Conservation (phyloP, 345 rosid species). For the Excoecaria agallocha region DNA sequence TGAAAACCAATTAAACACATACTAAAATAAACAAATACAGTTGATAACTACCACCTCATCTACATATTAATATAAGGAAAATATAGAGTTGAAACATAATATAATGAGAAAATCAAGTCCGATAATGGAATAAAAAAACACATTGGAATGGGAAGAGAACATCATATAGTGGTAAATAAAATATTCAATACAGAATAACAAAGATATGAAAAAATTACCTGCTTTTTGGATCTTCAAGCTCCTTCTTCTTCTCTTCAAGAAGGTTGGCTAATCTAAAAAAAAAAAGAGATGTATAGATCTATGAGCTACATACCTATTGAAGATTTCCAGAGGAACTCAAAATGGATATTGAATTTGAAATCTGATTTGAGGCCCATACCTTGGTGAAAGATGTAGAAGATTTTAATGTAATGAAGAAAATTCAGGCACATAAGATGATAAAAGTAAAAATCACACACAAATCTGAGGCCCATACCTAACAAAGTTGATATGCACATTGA, state of each 20-base stretch:
- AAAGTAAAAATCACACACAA: slow-evolving; percentile 15
- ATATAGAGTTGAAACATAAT: not conserved
- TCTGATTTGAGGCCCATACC: slow-evolving; percentile 37
- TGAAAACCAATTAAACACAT: too few relatives aligned
- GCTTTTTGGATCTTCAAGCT: slow-evolving; percentile 82
- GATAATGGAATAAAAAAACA: not conserved
- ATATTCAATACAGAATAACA: not conserved
- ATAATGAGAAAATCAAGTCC: not conserved
- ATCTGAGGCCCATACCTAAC: not conserved
- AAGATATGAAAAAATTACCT: slow-evolving; percentile 40
- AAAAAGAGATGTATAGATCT: slow-evolving; percentile 15
- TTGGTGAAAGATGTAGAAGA: slow-evolving; percentile 72
- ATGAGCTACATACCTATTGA: not conserved
- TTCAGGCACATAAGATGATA: slow-evolving; percentile 72
- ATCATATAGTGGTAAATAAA: not conserved
- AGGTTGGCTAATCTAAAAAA: slow-evolving; percentile 75
- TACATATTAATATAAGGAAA: not conserved
- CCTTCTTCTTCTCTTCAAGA: slow-evolving; percentile 73
- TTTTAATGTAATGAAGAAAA: slow-evolving; percentile 59
- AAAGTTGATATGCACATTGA: too few relatives aligned
- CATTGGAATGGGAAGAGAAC: not conserved
- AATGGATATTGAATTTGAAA: not conserved
- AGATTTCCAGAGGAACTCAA: not conserved
- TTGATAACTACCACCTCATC: not conserved
- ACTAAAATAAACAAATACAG: not conserved